Percentiles rank a stretch among this genome's conserved stretches.
phyloP scores from a whole-genome alignment of 768 basidiomycete genomes.

The Collybiopsis confluens region DNA sequence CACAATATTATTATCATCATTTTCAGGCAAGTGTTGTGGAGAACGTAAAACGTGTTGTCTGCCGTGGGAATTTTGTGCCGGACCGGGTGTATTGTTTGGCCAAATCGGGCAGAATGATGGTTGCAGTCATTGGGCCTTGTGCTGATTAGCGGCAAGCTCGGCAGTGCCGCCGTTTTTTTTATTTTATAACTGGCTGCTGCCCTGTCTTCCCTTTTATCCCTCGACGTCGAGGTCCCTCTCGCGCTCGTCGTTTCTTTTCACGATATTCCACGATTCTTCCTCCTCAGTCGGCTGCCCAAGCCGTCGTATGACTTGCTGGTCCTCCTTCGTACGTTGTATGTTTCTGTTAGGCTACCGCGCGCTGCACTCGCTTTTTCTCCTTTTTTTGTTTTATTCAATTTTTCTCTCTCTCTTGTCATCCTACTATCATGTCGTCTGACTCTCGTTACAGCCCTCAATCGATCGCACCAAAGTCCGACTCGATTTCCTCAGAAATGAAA shows the following conservation, averaged over 20 bases:
- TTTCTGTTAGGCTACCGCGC: constrained; percentile 8
- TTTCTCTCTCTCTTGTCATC: constrained; percentile 22
- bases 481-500: constrained; percentile 61
- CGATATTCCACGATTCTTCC: constrained; percentile 31
- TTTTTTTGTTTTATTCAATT: constrained; percentile 18
- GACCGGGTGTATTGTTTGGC: neutral
- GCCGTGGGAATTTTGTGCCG: neutral
- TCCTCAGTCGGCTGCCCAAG: constrained; percentile 1
- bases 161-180: constrained; percentile 12
- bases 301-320: constrained; percentile 24
- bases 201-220: constrained; percentile 18
- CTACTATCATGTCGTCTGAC: constrained; percentile 18
- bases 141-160: constrained; percentile 2
- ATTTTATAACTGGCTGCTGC: constrained; percentile 11
- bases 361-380: constrained; percentile 8
- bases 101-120: neutral
- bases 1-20: too few species aligned
- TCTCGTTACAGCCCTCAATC: constrained; percentile 34
- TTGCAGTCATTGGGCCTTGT: neutral
- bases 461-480: constrained; percentile 38
- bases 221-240: constrained; percentile 17
- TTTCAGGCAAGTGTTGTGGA: too few species aligned
- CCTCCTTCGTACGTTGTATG: constrained; percentile 14
- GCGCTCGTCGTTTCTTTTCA: constrained; percentile 19
- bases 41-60: constrained; percentile 3